Base-by-base conservation (phyloP, 2,329 filamentous ascomycete genomes). In the Tolypocladium paradoxum region DNA sequence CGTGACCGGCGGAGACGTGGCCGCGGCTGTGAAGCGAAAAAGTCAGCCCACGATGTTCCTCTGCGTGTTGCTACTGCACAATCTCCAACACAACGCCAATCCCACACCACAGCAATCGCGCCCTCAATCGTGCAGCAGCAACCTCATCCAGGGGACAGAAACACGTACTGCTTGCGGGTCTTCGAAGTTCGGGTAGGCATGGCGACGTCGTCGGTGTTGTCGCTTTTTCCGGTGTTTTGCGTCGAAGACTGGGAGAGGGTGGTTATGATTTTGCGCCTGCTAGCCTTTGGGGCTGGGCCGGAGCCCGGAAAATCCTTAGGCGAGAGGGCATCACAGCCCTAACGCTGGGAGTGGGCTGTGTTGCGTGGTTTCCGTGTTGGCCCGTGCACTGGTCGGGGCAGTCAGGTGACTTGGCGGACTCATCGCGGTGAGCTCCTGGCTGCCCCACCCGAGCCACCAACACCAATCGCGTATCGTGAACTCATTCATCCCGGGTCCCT, bases 1-100 rank as follows among this genome's bases (percentile, higher is more conserved):
- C 92, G 77, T 97, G 85, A 83, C 93, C 93, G 83, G 90, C 90
- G 72, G 88, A 95, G 74, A 99, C 93, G 81, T 99, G 90, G 77
- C 92, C 92, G 82, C 92, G 90, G 82, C 87, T 90, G 72, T 68
- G 52, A 60, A 62, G 57, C 56, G 61, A 58, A 63, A 50, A 49
- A 47, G 58, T 61, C 54, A 61, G 58, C 52, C 49, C 34, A 45
- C 22, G 11, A 50, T 50, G 60, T 51, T 14, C 49, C 18, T 33
- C 52, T 22, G 29, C 47, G 36, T 6, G 18, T 20, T 16, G 18
- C 20, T 27, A 7, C 27, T 2, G 3, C 43, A 33, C 18, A 2
- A 20, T 20, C 27, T 49, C 3, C 20, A 4, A 24, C 34, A 8
- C 34, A 33, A 47, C 34, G 38, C 52, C 31, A 53, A 31, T 51